Conservation (phyloP, 2,329 filamentous ascomycete species). For the Leptographium wingfieldii region DNA sequence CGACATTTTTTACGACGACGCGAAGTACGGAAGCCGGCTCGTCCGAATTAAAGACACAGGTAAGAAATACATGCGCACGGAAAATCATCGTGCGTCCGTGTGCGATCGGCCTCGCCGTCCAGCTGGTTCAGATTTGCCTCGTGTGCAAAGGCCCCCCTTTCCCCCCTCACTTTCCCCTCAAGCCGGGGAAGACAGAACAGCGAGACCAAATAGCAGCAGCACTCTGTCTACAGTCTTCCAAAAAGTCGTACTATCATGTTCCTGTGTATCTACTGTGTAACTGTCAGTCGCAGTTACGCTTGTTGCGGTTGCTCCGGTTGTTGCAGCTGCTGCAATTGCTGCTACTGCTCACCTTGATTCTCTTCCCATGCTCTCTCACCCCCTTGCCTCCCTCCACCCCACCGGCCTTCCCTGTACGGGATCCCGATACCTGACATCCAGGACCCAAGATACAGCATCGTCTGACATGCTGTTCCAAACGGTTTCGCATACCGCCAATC, state of each 20-base stretch:
- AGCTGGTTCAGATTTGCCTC: background rate
- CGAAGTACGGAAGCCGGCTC: background rate
- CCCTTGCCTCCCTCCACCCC: background rate
- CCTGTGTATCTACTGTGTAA: background rate
- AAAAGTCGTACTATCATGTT: background rate
- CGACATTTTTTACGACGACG: background rate
- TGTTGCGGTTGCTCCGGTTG: background rate
- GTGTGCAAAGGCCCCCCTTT: background rate
- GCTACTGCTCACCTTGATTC: background rate
- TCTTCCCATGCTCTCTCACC: background rate
- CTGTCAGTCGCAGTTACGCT: background rate
- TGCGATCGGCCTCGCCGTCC: background rate
- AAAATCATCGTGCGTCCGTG: background rate
- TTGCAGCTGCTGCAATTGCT: background rate
- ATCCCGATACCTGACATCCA: no score
- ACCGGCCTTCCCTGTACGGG: background rate
- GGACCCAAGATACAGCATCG: background rate
- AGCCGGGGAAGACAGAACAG: background rate
- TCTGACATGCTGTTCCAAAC: constrained; percentile 11
- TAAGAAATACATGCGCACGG: background rate
- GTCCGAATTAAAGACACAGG: background rate
- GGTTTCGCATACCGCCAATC: constrained; percentile 8
- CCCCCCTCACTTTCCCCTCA: background rate
- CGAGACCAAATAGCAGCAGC: background rate
- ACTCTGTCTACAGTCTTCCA: background rate